These are phyloP conservation scores for Rubus parviflorus DNA, from an alignment of 306 rosid species.

Conservation along the genomic window DNA sequence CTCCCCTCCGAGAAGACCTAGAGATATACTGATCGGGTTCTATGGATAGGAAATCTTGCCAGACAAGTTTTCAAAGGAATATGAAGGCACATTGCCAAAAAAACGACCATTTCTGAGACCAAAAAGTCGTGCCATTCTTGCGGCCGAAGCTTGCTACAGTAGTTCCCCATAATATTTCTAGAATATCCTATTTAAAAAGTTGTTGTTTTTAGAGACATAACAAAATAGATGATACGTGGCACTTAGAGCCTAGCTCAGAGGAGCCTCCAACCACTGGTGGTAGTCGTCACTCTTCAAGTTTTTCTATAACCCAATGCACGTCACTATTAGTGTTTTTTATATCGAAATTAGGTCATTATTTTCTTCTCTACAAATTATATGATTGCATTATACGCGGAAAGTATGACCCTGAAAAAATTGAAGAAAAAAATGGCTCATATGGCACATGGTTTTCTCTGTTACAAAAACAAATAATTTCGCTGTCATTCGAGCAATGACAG, in stretches of 20 bases:
- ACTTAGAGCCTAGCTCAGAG: not conserved
- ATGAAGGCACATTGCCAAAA: not conserved
- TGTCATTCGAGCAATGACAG: constrained; percentile 52
- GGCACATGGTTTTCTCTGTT: constrained; percentile 28
- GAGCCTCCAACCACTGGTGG: not conserved
- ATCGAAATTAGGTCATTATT: not conserved
- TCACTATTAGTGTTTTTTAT: not conserved
- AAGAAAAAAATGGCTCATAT: not conserved
- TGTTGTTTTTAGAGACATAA: not conserved
- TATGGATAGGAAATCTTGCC: not conserved
- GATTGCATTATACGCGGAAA: constrained; percentile 9
- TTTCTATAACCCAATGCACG: not conserved
- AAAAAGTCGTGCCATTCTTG: constrained; percentile 22
- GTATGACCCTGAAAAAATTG: not conserved
- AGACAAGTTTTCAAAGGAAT: not conserved
- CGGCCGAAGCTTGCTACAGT: constrained; percentile 30
- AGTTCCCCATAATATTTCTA: too few species aligned
- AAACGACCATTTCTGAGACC: not conserved
- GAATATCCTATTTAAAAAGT: not conserved
- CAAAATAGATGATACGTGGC: not conserved
- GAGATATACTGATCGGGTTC: not conserved
- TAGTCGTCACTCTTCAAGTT: not conserved
- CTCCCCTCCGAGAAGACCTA: not conserved
- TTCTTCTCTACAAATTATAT: not conserved
- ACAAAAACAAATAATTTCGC: constrained; percentile 22